A percentile compares a stretch with the other conserved stretches of the same genome.
Evolutionary conservation across 2,329 filamentous ascomycete genomes (phyloP).

Genomic region (Sclerotinia subarctica): DNA sequence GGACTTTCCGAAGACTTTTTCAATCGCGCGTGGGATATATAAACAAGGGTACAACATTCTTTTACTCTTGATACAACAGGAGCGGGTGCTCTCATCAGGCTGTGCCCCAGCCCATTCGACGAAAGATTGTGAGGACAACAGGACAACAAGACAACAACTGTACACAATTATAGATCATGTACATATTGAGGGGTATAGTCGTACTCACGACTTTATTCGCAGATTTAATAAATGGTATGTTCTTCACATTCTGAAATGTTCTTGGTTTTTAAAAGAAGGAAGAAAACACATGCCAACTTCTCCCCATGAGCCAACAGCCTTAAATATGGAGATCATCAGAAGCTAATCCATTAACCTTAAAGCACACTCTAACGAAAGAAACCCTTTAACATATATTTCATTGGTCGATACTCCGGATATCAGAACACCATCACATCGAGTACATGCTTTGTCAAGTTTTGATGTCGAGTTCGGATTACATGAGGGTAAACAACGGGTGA

Average conservation of each 20-base stretch:
- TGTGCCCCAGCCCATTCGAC: slow-evolving; percentile 12
- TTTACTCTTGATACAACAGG: neutral
- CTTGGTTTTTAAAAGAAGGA: too few relatives aligned
- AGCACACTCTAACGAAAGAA: slow-evolving; percentile 71
- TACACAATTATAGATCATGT: slow-evolving; percentile 27
- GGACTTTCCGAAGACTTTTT: neutral
- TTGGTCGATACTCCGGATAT: slow-evolving; percentile 72
- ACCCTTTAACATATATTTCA: slow-evolving; percentile 72
- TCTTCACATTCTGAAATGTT: neutral
- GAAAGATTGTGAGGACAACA: slow-evolving; percentile 12
- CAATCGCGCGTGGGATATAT: neutral
- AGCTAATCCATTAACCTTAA: slow-evolving; percentile 25
- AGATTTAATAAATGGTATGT: slow-evolving; percentile 22
- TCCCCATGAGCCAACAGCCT: slow-evolving; percentile 6
- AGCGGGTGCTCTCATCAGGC: slow-evolving; percentile 1
- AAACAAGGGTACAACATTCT: neutral
- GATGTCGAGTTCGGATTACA: slow-evolving; percentile 79
- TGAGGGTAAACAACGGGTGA: slow-evolving; percentile 64
- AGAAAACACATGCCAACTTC: neutral
- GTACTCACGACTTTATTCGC: slow-evolving; percentile 28
- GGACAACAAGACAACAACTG: neutral
- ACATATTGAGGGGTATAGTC: slow-evolving; percentile 32
- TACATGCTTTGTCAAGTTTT: slow-evolving; percentile 79
- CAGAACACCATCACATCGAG: slow-evolving; percentile 71
- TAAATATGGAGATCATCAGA: slow-evolving; percentile 8